Percentiles rank a stretch among this genome's conserved stretches.
phyloP scores from a whole-genome alignment of 1,139 yeast species.

The Hemisphaericaspora lyxosophila region DNA sequence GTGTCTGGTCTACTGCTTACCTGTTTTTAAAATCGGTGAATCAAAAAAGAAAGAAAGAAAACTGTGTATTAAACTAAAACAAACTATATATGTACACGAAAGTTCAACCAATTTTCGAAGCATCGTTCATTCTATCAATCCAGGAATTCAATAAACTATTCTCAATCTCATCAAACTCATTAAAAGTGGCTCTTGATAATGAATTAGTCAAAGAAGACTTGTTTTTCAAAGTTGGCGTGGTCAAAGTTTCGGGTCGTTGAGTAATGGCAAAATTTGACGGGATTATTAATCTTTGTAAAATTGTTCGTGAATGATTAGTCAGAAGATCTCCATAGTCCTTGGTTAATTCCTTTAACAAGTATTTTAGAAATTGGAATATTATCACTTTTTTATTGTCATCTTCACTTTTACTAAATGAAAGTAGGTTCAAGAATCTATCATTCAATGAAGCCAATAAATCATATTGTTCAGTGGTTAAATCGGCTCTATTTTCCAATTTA shows the following conservation, averaged over 20 bases:
- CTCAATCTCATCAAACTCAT: constrained; percentile 46
- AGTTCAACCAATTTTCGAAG: too few relatives aligned
- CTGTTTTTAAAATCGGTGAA: too few relatives aligned
- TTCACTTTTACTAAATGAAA: constrained; percentile 24
- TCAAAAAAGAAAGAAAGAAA: too few relatives aligned
- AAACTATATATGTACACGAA: neutral
- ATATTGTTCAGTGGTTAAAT: constrained; percentile 36
- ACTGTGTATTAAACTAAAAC: too few relatives aligned
- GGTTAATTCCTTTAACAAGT: constrained; percentile 38
- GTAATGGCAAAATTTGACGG: constrained; percentile 31
- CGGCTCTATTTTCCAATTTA: constrained; percentile 34
- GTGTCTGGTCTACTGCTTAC: too few relatives aligned
- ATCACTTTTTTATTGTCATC: constrained; percentile 27
- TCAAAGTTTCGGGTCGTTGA: neutral
- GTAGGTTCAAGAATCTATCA: constrained; percentile 26
- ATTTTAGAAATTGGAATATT: constrained; percentile 42
- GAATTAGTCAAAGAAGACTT: neutral
- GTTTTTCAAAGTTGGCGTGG: neutral
- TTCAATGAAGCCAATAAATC: constrained; percentile 36
- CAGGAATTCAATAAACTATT: constrained; percentile 43
- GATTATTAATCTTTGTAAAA: constrained; percentile 32
- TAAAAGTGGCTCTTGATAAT: constrained; percentile 8
- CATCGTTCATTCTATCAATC: constrained; percentile 39
- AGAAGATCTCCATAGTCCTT: constrained; percentile 14
- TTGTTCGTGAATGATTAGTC: constrained; percentile 13